Evolutionary conservation across 768 basidiomycete species (phyloP).

Genomic region (Tubosaeta sp.): DNA sequence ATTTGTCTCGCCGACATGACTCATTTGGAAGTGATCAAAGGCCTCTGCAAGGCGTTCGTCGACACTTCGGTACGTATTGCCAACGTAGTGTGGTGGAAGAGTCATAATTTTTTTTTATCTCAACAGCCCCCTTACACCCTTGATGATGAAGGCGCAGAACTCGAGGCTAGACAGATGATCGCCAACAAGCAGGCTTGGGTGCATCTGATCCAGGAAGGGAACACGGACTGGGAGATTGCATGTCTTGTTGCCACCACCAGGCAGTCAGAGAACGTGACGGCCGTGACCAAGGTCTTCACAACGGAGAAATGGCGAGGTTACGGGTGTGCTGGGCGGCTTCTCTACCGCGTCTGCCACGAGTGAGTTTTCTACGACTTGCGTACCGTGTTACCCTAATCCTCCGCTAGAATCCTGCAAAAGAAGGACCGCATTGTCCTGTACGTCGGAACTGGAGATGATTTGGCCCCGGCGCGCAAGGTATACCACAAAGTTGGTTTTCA

Average conservation of each 20-base stretch:
- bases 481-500: constrained; percentile 66
- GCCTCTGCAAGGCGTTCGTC: constrained; percentile 55
- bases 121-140: constrained; percentile 55
- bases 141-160: constrained; percentile 34
- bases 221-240: constrained; percentile 40
- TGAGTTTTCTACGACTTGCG: constrained; percentile 29
- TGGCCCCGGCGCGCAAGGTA: constrained; percentile 47
- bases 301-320: constrained; percentile 44
- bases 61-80: constrained; percentile 46
- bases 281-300: constrained; percentile 74
- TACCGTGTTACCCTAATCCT: constrained; percentile 5
- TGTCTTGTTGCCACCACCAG: constrained; percentile 69
- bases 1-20: constrained; percentile 32
- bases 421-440: constrained; percentile 59
- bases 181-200: constrained; percentile 53
- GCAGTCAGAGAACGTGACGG: constrained; percentile 49
- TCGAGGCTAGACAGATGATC: constrained; percentile 53
- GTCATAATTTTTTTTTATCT: neutral
- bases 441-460: constrained; percentile 53
- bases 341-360: constrained; percentile 53
- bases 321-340: constrained; percentile 60
- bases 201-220: constrained; percentile 38
- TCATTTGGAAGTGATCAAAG: constrained; percentile 37
- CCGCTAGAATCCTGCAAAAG: constrained; percentile 29
- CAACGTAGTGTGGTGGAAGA: neutral